phyloP scores from a whole-genome alignment of 306 rosid species.

The Prunus persica region Prunus_persica_NCBIv2 NC_034016.1:22145001-22145500 shows the following conservation, averaged over 20 bases:
- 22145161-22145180: constrained; percentile 95
- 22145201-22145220: constrained; percentile 87
- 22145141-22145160: constrained; percentile 88
- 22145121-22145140: constrained; percentile 99
- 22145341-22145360: constrained; percentile 88
- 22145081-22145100: constrained; percentile 90
- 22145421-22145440: constrained; percentile 94
- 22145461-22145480: constrained; percentile 98
- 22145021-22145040: constrained; percentile 76
- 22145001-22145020: constrained; percentile 71
- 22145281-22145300: constrained; percentile 95
- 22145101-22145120: constrained; percentile 97
- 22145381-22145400: constrained; percentile 88
- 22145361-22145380: constrained; percentile 98
- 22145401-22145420: constrained; percentile 83
- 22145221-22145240: constrained; percentile 85
- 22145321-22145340: constrained; percentile 93
- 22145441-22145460: constrained; percentile 88
- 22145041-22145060: constrained; percentile 78
- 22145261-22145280: constrained; percentile 98
- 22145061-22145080: constrained; percentile 82
- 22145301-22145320: constrained; percentile 76
- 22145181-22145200: constrained; percentile 86
- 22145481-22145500: constrained; percentile 98
- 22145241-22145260: constrained; percentile 98